Evolutionary conservation across 2,329 filamentous ascomycete species (phyloP), one percentile per base, ranked within the genome.

Genomic region (Alternaria triticina): DNA sequence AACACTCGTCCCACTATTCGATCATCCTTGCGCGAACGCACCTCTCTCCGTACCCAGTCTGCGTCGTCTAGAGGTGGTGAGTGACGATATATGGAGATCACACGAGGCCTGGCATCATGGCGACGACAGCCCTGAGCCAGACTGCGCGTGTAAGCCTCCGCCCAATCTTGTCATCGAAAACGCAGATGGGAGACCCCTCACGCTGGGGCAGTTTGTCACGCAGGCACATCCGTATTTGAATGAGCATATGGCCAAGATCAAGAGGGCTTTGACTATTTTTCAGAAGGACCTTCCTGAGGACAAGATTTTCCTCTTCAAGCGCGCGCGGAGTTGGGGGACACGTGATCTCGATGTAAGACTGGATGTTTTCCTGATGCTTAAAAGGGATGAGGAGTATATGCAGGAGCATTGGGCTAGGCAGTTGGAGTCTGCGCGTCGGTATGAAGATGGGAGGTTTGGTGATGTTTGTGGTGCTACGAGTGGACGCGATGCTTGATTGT

Each of bases 131-230:
- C 20, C 51, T 5, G 33, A 59, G 15, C 23, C 46, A 28, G 52
- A 52, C 56, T 43, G 40, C 22, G 27, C 27, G 10, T 64, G 66
- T 25, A 45, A 54, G 23, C 57, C 59, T 4, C 64, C 62, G 11
- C 45, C 62, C 11, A 11, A 45, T 25, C 47, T 64, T 4, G 57
- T 40, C 8, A 64, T 67, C 25, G 23, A 65, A 1, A 60, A 64
- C 33, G 49, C 54, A 22, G 58, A 67, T 17, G 51, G 57, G 3
- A 27, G 22, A 13, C 43, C 57, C 3, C 58, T 64, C 17, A 60
- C 56, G 13, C 5, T 67, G 13, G 8, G 58, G 17, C 62, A 67
- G 25, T 67, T 65, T n/a, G 60, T 69, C 27, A 59, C 58, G 6
- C n/a, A 52, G 13, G 40, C 36, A 6, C 59, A 61, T 11, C 46